phyloP scores from a whole-genome alignment of 1,284 basidiomycete species.

The Heterobasidion occidentale region DNA sequence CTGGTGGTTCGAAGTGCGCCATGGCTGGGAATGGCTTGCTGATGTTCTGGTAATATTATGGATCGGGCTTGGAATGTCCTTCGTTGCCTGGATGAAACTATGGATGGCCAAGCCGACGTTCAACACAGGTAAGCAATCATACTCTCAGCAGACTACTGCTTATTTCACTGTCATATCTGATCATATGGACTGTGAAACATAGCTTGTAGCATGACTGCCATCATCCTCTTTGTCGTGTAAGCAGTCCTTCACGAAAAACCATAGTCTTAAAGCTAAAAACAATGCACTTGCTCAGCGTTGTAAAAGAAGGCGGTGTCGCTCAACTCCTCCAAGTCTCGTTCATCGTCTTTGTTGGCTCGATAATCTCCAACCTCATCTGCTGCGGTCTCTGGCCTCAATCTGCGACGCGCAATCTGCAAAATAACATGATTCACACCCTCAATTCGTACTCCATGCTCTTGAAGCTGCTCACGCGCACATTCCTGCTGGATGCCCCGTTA shows the following conservation, averaged over 20 bases:
- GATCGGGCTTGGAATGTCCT: slow-evolving; percentile 78
- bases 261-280: slow-evolving; percentile 5
- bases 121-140: slow-evolving; percentile 63
- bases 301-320: slow-evolving; percentile 83
- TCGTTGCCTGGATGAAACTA: slow-evolving; percentile 82
- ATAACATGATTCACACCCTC: slow-evolving; percentile 78
- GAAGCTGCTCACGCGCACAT: slow-evolving; percentile 72
- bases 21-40: slow-evolving; percentile 63
- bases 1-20: slow-evolving; percentile 65
- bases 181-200: background rate
- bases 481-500: slow-evolving; percentile 72
- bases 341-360: slow-evolving; percentile 72
- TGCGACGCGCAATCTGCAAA: slow-evolving; percentile 78
- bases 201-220: slow-evolving; percentile 89
- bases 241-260: slow-evolving; percentile 18
- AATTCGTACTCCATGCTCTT: slow-evolving; percentile 84
- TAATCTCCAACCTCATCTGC: slow-evolving; percentile 80
- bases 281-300: slow-evolving; percentile 40
- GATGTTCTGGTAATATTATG: slow-evolving; percentile 66
- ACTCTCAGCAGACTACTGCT: background rate
- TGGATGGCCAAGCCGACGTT: slow-evolving; percentile 89
- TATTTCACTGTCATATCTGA: background rate
- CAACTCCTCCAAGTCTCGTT: slow-evolving; percentile 69
- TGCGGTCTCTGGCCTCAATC: slow-evolving; percentile 78
- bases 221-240: slow-evolving; percentile 81